Evolutionary conservation across 257 asterid species (phyloP).

Genomic region (Salvia rosmarinus): DNA sequence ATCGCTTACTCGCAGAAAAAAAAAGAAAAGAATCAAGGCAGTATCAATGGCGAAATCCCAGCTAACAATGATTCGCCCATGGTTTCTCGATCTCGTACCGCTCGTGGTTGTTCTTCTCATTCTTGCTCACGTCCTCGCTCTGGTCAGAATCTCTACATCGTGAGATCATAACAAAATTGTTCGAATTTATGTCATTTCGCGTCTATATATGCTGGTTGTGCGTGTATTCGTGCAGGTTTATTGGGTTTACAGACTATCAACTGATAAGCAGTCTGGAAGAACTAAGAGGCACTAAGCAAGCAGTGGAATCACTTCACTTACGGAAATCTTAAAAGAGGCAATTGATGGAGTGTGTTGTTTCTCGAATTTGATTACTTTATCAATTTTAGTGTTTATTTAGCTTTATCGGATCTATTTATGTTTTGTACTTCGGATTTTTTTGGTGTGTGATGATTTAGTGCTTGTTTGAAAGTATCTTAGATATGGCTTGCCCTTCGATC

Average conservation of each 20-base stretch:
- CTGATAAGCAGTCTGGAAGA: conserved; percentile 73
- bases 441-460: neutral
- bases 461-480: neutral
- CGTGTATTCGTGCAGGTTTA: conserved; percentile 52
- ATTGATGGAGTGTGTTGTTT: conserved; percentile 11
- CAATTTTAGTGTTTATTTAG: neutral
- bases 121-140: conserved; percentile 65
- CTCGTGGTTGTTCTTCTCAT: conserved; percentile 58
- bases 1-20: no score
- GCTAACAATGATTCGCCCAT: conserved; percentile 50
- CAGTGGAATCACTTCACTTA: conserved; percentile 17
- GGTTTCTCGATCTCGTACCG: conserved; percentile 65
- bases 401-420: neutral
- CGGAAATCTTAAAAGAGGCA: conserved; percentile 30
- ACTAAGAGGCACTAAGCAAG: conserved; percentile 56
- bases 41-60: conserved; percentile 53
- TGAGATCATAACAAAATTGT: neutral
- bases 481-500: neutral
- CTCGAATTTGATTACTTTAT: neutral
- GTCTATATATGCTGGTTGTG: conserved; percentile 1
- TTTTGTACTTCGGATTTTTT: neutral
- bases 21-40: conserved; percentile 28
- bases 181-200: conserved; percentile 9
- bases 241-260: conserved; percentile 84
- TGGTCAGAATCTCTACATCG: conserved; percentile 47